phyloP scores from a whole-genome alignment of 140 eudicot species.

The Anethum foeniculum region DNA sequence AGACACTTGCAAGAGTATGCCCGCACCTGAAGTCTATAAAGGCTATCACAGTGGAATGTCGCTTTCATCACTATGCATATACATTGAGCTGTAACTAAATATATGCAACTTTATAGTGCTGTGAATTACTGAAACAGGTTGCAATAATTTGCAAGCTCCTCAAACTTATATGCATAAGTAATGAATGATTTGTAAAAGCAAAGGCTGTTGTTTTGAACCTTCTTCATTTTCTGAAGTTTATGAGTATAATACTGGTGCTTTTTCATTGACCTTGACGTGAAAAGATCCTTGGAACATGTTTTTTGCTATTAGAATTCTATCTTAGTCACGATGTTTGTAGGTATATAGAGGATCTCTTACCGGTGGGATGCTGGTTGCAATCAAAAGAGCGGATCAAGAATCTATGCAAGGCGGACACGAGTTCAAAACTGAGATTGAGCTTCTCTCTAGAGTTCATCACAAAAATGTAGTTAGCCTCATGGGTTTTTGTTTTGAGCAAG shows the following conservation, averaged over 20 bases:
- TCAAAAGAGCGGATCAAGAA: conserved; percentile 77
- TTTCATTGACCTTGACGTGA: neutral
- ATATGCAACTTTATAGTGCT: neutral
- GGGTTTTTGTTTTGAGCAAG: conserved; percentile 85
- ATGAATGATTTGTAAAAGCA: neutral
- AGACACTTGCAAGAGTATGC: neutral
- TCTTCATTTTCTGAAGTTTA: neutral
- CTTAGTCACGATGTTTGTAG: conserved; percentile 29
- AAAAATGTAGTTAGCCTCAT: conserved; percentile 78
- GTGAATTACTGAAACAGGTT: neutral
- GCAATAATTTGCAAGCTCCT: neutral
- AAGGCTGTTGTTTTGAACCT: neutral
- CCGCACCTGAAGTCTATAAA: neutral
- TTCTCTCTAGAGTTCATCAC: conserved; percentile 94
- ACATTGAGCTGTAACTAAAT: neutral
- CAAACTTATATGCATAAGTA: neutral
- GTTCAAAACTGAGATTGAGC: conserved; percentile 95
- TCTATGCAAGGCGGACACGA: conserved; percentile 78
- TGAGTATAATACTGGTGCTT: neutral
- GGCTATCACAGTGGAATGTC: neutral
- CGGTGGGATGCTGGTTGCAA: conserved; percentile 58
- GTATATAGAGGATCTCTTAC: conserved; percentile 79
- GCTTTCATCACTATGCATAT: neutral
- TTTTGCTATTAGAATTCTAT: neutral
- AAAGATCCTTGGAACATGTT: neutral